These are phyloP conservation scores for Apiospora aurea DNA, from an alignment of 2,329 filamentous ascomycete species.

Conservation along the genomic window DNA sequence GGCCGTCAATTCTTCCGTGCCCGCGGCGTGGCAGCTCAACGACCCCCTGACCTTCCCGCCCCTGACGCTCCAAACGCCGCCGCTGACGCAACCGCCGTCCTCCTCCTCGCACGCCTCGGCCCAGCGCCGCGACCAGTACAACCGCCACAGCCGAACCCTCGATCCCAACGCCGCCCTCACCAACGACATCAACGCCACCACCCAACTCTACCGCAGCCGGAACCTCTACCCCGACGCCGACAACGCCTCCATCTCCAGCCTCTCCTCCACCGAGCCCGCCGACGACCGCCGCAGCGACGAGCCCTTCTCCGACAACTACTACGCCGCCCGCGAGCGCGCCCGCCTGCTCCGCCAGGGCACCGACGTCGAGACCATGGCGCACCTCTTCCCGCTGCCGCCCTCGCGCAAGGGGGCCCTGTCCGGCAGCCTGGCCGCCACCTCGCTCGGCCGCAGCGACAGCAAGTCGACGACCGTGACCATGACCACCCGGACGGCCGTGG, in stretches of 20 bases:
- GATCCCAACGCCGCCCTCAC: not conserved
- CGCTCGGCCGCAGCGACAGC: not conserved
- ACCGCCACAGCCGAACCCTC: not conserved
- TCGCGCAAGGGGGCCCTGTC: not conserved
- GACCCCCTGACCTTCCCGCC: slow-evolving; percentile 16
- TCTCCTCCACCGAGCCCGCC: not conserved
- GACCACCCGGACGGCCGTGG: no score
- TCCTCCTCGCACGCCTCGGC: not conserved
- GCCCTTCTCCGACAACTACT: slow-evolving; percentile 4
- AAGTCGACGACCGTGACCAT: not conserved
- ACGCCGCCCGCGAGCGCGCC: slow-evolving; percentile 3
- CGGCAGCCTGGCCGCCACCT: slow-evolving; percentile 1
- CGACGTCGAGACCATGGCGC: slow-evolving; percentile 8
- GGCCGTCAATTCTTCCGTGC: not conserved
- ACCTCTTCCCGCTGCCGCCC: not conserved
- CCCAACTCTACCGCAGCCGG: not conserved
- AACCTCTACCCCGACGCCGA: not conserved
- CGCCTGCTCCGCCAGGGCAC: slow-evolving; percentile 2
- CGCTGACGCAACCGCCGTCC: not conserved
- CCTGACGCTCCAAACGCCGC: not conserved
- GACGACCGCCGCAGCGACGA: slow-evolving; percentile 6
- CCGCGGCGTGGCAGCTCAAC: slow-evolving; percentile 3
- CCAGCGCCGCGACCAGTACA: not conserved
- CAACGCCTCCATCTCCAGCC: not conserved
- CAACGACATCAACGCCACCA: not conserved